Evolutionary conservation across 306 rosid genomes (phyloP).

Genomic region (Oemleria cerasiformis): DNA sequence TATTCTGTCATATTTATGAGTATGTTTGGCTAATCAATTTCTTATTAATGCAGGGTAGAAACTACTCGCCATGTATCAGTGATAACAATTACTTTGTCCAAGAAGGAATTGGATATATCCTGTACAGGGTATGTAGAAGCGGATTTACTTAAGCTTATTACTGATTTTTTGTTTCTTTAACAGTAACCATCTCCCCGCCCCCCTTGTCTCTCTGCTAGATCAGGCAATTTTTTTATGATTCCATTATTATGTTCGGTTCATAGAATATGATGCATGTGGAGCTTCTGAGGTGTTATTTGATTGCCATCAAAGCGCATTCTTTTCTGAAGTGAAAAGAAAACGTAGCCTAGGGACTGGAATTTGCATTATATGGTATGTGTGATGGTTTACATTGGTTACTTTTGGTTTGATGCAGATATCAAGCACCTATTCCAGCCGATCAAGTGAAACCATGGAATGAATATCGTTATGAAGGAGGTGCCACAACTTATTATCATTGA

Average conservation of each 20-base stretch:
- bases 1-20: not conserved
- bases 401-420: conserved; percentile 51
- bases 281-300: too few species aligned
- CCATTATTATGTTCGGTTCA: not conserved
- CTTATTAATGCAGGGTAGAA: conserved; percentile 56
- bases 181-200: too few species aligned
- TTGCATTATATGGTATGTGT: not conserved
- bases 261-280: not conserved
- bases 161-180: too few species aligned
- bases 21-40: conserved; percentile 21
- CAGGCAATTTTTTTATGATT: too few species aligned
- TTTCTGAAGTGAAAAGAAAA: too few species aligned
- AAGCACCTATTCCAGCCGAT: conserved; percentile 74
- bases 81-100: conserved; percentile 78
- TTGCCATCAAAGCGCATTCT: too few species aligned
- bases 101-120: conserved; percentile 55
- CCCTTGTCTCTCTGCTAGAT: too few species aligned
- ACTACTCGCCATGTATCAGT: conserved; percentile 89
- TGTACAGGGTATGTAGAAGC: conserved; percentile 57
- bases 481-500: conserved; percentile 6
- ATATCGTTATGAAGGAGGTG: conserved; percentile 80
- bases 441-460: conserved; percentile 80
- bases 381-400: not conserved
- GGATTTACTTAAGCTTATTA: not conserved
- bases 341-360: not conserved